Evolutionary conservation across 2,329 filamentous ascomycete species (phyloP).

Genomic region (Atkinsonella texensis): DNA sequence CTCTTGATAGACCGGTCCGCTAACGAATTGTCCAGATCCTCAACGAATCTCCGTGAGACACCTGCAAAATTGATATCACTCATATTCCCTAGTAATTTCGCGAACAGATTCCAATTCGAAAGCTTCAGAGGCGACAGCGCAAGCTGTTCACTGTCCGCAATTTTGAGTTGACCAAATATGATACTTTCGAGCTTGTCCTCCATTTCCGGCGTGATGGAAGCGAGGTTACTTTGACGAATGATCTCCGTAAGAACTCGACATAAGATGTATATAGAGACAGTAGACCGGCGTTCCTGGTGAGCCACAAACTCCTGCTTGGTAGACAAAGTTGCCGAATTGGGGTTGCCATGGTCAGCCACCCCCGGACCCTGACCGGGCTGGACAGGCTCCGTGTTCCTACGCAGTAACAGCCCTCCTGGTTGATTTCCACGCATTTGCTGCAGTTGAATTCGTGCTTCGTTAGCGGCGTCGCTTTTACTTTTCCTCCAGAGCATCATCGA

Average conservation of each 20-base stretch:
- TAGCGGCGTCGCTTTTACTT: conserved; percentile 82
- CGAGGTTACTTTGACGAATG: conserved; percentile 76
- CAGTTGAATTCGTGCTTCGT: conserved; percentile 48
- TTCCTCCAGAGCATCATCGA: conserved; percentile 98
- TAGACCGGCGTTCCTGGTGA: conserved; percentile 78
- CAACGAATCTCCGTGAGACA: conserved; percentile 70
- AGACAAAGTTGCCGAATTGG: conserved; percentile 28
- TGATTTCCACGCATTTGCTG: conserved; percentile 36
- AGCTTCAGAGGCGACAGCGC: conserved; percentile 69
- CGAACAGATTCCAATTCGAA: conserved; percentile 93
- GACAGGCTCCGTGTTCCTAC: conserved; percentile 64
- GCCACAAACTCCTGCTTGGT: conserved; percentile 59
- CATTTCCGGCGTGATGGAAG: conserved; percentile 78
- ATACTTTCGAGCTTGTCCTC: conserved; percentile 89
- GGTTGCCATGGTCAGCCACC: conserved; percentile 17
- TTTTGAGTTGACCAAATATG: conserved; percentile 90
- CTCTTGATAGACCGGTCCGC: conserved; percentile 64
- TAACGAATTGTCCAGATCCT: conserved; percentile 67
- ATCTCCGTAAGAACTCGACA: conserved; percentile 91
- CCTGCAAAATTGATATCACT: conserved; percentile 82
- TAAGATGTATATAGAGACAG: conserved; percentile 89
- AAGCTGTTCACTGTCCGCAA: conserved; percentile 72
- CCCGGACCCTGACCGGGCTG: conserved; percentile 27
- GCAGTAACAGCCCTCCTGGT: conserved; percentile 40
- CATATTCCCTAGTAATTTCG: conserved; percentile 89